Evolutionary conservation across 2,329 filamentous ascomycete species (phyloP).

Genomic region (Xylaria sp.): DNA sequence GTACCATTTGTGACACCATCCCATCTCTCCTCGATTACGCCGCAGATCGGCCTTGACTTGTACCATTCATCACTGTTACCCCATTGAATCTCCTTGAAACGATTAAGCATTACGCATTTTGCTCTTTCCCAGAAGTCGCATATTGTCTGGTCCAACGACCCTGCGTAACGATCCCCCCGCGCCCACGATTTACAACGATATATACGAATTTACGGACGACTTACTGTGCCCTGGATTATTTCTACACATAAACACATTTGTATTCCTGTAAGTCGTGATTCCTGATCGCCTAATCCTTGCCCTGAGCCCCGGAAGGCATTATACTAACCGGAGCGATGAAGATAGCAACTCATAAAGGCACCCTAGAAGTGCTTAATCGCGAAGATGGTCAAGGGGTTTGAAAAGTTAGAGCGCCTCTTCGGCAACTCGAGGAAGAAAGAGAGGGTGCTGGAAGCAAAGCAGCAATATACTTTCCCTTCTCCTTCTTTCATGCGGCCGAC

Average conservation of each 20-base stretch:
- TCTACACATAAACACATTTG: neutral
- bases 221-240: neutral
- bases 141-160: slow-evolving; percentile 4
- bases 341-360: neutral
- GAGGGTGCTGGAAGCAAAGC: slow-evolving; percentile 21
- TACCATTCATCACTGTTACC: slow-evolving; percentile 1
- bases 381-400: slow-evolving; percentile 53
- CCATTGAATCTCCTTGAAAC: neutral
- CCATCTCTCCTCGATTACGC: slow-evolving; percentile 11
- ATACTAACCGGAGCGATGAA: slow-evolving; percentile 7
- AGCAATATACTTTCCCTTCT: slow-evolving; percentile 32
- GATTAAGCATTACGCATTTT: neutral
- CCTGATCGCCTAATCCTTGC: neutral
- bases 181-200: neutral
- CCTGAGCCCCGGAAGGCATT: neutral
- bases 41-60: slow-evolving; percentile 6
- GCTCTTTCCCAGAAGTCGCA: neutral
- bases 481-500: slow-evolving; percentile 57
- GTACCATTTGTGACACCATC: slow-evolving; percentile 24
- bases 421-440: slow-evolving; percentile 44
- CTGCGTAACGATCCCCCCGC: neutral
- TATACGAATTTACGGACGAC: neutral
- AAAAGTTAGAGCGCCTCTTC: slow-evolving; percentile 56
- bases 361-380: neutral
- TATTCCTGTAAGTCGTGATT: neutral